phyloP scores from a whole-genome alignment of 2,329 filamentous ascomycete species.

The Trichoderma sp. region DNA sequence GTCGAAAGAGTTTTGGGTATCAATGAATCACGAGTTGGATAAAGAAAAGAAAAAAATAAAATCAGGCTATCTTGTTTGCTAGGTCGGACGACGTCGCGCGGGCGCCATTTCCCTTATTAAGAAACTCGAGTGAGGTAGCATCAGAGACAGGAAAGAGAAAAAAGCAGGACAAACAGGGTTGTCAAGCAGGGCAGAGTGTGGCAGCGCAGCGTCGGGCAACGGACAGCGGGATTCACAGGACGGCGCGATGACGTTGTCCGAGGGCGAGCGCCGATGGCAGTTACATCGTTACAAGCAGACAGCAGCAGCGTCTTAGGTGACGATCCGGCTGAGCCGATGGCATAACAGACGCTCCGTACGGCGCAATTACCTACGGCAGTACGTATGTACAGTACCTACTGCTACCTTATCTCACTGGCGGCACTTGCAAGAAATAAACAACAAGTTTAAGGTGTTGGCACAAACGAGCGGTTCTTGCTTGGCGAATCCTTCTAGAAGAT shows the following conservation, averaged over 20 bases:
- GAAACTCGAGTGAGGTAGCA: too few relatives aligned
- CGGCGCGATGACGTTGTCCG: slow-evolving; percentile 17
- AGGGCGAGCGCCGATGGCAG: slow-evolving; percentile 7
- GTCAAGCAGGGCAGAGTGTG: background rate
- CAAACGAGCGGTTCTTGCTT: too few relatives aligned
- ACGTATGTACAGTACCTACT: too few relatives aligned
- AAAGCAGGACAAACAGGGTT: background rate
- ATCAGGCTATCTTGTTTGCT: slow-evolving; percentile 4
- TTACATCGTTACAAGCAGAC: too few relatives aligned
- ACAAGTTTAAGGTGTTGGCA: too few relatives aligned
- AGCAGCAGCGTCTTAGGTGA: background rate
- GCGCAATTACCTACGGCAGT: background rate
- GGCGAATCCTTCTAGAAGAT: too few relatives aligned
- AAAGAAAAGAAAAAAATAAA: background rate
- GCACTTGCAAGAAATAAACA: too few relatives aligned
- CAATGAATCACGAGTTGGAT: too few relatives aligned
- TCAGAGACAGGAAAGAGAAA: background rate
- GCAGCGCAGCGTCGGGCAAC: slow-evolving; percentile 2
- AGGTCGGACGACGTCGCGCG: background rate
- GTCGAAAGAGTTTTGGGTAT: too few relatives aligned
- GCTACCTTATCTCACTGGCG: too few relatives aligned
- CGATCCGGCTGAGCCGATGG: slow-evolving; percentile 14
- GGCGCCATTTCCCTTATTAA: slow-evolving; percentile 13
- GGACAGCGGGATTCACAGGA: background rate
- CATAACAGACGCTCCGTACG: slow-evolving; percentile 21